Base-by-base conservation (phyloP, 805 yeast species). In the Starmerella apis region DNA sequence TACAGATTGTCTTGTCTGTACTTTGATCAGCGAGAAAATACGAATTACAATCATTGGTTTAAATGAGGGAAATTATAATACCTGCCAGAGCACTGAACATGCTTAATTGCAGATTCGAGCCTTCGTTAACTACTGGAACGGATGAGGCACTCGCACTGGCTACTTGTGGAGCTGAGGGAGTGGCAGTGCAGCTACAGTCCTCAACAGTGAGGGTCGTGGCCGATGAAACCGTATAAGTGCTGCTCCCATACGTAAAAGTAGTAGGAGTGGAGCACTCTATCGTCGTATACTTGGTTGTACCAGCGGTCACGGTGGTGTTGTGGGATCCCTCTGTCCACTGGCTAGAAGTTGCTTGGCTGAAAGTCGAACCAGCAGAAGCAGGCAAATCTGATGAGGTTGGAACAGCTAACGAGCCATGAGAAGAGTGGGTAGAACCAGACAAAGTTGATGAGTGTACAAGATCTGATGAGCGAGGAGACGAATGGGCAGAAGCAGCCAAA, bases 101-200 rank as follows among this genome's bases (percentile, higher is more conserved):
- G 11, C 37, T 18, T 4, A 33, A 18, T n/a, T 18, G 25, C 22
- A 33, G 37, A 22, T 13, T 18, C 2, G 37, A 16, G 11, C 22
- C 37, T 8, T 22, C 31, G 43, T 16, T 24, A 13, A n/a, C 20
- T 9, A 22, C 43, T n/a, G 25, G 27, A 9, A n/a, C 22, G 31
- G 31, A 4, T 6, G 20, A 4, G 31, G 43, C 5, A n/a, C 31
- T 22, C 6, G 31, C 19, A 14, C 23, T 38, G 20, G 31, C 43
- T 6, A 38, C 43, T 18, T 18, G 10, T 16, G 44, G 44, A 16
- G 44, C 32, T 8, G 28, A 18, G 3, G 42, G 42, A 5, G 28
- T 37, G 13, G 23, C 44, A n/a, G 44, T 41, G 33, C 44, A 41
- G 23, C 44, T 16, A 23, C 44, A 41, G 33, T 41, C 33, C 23